These are phyloP conservation scores for Protomyces macrosporus DNA, from an alignment of 1,139 yeast genomes.

Conservation along the genomic window DNA sequence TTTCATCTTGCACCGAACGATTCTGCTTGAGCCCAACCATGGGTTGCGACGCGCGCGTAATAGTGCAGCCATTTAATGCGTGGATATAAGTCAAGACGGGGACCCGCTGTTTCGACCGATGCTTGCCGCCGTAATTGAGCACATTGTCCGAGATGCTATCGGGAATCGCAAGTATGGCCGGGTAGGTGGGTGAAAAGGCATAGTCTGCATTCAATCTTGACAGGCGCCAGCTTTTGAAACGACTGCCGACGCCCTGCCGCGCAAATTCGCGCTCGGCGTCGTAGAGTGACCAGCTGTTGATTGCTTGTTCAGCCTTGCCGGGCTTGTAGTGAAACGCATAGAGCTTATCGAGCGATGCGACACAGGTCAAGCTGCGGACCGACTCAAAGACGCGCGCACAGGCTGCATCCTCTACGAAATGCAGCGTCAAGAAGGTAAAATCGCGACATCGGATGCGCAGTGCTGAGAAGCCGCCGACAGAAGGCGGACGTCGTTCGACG, in stretches of 20 bases:
- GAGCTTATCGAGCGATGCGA: constrained; percentile 49
- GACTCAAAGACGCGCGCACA: constrained; percentile 71
- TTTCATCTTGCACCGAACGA: constrained; percentile 88
- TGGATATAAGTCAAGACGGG: constrained; percentile 80
- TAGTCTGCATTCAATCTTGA: constrained; percentile 61
- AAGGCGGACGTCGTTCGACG: constrained; percentile 49
- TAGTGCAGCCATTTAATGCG: constrained; percentile 64
- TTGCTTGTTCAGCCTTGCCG: constrained; percentile 49
- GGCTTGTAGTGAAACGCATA: constrained; percentile 69
- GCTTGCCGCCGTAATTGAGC: constrained; percentile 74
- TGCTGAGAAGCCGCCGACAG: constrained; percentile 46
- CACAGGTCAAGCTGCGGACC: constrained; percentile 37
- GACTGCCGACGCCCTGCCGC: constrained; percentile 46
- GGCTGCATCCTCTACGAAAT: constrained; percentile 54
- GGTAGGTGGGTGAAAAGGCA: constrained; percentile 71
- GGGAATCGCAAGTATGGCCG: constrained; percentile 64
- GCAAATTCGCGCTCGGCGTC: constrained; percentile 58
- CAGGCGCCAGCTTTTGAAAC: constrained; percentile 56
- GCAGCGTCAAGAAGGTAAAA: constrained; percentile 77
- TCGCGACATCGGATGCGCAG: constrained; percentile 77
- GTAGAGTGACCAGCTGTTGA: constrained; percentile 69
- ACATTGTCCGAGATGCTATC: constrained; percentile 71
- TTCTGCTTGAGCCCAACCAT: constrained; percentile 84
- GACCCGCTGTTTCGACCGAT: constrained; percentile 75
- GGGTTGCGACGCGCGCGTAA: constrained; percentile 89